A percentile compares a stretch with the other conserved stretches of the same genome.
phyloP scores from a whole-genome alignment of 257 asterid species.

The Solanum neorickii region DNA sequence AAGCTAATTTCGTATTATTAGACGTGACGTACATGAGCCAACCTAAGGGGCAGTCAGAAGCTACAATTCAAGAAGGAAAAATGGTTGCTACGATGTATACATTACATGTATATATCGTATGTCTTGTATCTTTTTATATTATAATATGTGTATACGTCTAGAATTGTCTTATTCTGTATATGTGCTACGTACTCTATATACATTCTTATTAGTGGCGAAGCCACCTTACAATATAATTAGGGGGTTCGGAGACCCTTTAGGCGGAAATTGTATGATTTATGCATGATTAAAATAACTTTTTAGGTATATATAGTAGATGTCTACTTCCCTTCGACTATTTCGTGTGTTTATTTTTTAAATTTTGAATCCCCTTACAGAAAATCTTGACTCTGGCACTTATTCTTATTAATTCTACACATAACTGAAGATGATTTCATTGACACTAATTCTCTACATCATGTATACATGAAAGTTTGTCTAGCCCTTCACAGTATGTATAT shows the following conservation, averaged over 20 bases:
- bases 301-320: too few relatives aligned
- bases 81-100: not conserved
- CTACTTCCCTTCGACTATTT: fast-evolving
- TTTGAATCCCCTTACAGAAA: too few relatives aligned
- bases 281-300: too few relatives aligned
- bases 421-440: not conserved
- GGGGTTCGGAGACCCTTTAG: too few relatives aligned
- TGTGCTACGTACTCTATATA: not conserved
- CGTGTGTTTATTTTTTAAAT: too few relatives aligned
- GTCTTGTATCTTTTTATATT: not conserved
- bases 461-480: not conserved
- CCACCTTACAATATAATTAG: too few relatives aligned
- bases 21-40: not conserved
- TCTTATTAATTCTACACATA: not conserved
- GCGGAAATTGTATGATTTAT: too few relatives aligned
- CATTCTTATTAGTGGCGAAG: not conserved
- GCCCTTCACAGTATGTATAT: not conserved
- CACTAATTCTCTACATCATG: not conserved
- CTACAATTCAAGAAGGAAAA: not conserved
- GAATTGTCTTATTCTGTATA: not conserved
- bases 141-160: not conserved
- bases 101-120: too few relatives aligned
- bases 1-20: too few relatives aligned
- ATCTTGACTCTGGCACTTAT: too few relatives aligned
- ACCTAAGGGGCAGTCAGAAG: not conserved